phyloP scores from a whole-genome alignment of 2,329 filamentous ascomycete species.

The Coleophoma cylindrospora region DNA sequence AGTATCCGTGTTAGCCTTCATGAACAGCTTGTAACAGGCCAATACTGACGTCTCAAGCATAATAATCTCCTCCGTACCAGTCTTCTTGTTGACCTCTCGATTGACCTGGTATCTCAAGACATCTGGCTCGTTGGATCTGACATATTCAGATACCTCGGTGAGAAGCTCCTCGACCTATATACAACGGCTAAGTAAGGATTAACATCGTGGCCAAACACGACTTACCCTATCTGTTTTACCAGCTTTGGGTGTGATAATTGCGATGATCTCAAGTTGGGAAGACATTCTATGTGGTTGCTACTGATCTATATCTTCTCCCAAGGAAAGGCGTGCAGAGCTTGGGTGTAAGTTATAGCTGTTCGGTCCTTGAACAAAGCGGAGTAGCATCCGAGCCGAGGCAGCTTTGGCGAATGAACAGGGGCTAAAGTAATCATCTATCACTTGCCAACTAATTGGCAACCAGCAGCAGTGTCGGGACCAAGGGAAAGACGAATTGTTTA shows the following conservation, averaged over 20 bases:
- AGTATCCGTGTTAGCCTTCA: constrained; percentile 4
- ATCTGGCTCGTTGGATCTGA: constrained; percentile 20
- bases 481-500: no score
- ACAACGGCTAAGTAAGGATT: neutral
- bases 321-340: no score
- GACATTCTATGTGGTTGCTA: neutral
- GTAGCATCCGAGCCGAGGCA: no score
- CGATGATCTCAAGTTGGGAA: constrained; percentile 4
- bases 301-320: no score
- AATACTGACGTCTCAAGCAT: constrained; percentile 22
- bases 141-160: constrained; percentile 11
- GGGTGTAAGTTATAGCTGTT: no score
- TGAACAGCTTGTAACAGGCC: neutral
- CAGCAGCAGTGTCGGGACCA: no score
- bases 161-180: constrained; percentile 21
- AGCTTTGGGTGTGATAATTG: constrained; percentile 2
- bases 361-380: no score
- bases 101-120: constrained; percentile 21
- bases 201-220: neutral
- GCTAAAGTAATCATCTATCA: no score
- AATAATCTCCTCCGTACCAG: constrained; percentile 21
- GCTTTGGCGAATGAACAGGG: no score
- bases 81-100: constrained; percentile 16
- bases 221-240: constrained; percentile 7
- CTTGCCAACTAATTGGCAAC: no score